Percentiles rank a stretch among this genome's conserved stretches.
These are phyloP conservation scores for Kentomonas sorsogonicus DNA, from an alignment of 208 protist genomes.

Conservation along the genomic window DNA sequence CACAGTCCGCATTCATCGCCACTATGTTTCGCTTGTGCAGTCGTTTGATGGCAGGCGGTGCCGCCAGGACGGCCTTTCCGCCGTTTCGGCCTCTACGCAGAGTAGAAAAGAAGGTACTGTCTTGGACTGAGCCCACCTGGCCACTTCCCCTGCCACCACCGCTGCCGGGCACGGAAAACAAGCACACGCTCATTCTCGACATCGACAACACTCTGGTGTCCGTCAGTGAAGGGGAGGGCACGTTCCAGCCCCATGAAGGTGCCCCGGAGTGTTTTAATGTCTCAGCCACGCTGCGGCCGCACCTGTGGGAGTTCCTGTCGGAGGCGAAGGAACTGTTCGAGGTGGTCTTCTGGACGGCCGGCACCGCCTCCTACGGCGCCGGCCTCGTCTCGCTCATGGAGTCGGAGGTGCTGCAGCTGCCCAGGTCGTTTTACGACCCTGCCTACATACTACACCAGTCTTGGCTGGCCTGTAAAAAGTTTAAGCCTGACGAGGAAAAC, in stretches of 20 bases:
- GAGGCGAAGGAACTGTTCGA: constrained; percentile 79
- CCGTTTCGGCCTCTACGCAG: too few species aligned
- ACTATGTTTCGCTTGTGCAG: too few species aligned
- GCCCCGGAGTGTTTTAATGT: too few species aligned
- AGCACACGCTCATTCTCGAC: constrained; percentile 80
- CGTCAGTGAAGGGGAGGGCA: too few species aligned
- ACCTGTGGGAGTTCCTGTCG: constrained; percentile 63
- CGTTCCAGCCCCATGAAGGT: too few species aligned
- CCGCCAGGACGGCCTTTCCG: too few species aligned
- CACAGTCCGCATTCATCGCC: too few species aligned
- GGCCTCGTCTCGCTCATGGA: constrained; percentile 73
- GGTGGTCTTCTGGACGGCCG: constrained; percentile 86
- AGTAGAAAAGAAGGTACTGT: too few species aligned
- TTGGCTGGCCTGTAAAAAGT: too few species aligned
- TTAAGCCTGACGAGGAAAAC: too few species aligned
- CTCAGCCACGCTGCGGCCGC: constrained; percentile 65
- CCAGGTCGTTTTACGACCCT: constrained; percentile 61
- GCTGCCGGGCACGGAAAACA: constrained; percentile 29
- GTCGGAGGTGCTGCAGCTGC: constrained; percentile 66
- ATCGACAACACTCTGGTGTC: constrained; percentile 85
- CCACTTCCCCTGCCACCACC: constrained; percentile 61
- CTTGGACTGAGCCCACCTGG: constrained; percentile 56
- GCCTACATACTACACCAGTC: constrained; percentile 34
- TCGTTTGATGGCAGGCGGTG: too few species aligned
- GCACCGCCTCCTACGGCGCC: constrained; percentile 76